These are phyloP conservation scores for Calonectria naviculata DNA, from an alignment of 2,329 filamentous ascomycete genomes.

Conservation along the genomic window DNA sequence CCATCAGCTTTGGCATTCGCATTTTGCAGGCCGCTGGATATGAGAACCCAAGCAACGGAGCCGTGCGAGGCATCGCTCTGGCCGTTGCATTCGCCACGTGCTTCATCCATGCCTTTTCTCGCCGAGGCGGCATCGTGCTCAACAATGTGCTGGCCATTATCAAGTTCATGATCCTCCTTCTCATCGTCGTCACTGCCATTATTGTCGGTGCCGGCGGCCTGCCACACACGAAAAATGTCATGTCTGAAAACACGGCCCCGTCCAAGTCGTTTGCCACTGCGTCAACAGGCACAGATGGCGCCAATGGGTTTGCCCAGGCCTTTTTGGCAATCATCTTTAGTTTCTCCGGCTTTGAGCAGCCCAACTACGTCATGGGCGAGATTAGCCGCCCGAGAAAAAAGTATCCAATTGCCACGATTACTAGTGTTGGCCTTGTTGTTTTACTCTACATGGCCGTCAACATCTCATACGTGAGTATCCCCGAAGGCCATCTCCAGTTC, in stretches of 20 bases:
- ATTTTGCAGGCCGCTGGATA: conserved; percentile 49
- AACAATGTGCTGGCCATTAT: conserved; percentile 63
- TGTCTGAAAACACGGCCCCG: conserved; percentile 40
- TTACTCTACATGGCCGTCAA: conserved; percentile 51
- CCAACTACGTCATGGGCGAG: conserved; percentile 51
- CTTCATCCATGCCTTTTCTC: conserved; percentile 59
- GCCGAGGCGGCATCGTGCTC: conserved; percentile 60
- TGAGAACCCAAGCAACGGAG: conserved; percentile 39
- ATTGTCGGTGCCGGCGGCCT: conserved; percentile 44
- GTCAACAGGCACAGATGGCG: conserved; percentile 40
- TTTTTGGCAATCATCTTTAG: conserved; percentile 57
- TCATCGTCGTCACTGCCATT: conserved; percentile 51
- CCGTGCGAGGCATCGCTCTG: conserved; percentile 60
- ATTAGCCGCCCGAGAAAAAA: conserved; percentile 45
- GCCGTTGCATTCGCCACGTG: conserved; percentile 55
- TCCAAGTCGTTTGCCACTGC: conserved; percentile 38
- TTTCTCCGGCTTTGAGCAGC: conserved; percentile 51
- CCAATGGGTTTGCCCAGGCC: conserved; percentile 49
- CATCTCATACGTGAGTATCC: conserved; percentile 48
- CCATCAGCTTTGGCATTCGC: conserved; percentile 56
- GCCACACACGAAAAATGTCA: conserved; percentile 34
- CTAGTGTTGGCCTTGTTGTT: conserved; percentile 43
- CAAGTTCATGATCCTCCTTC: conserved; percentile 60
- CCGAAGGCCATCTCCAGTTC: too few relatives aligned
- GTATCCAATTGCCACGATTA: conserved; percentile 45